A percentile compares a stretch with the other conserved stretches of the same genome.
These are phyloP conservation scores for Rhodamnia rubescens DNA, from an alignment of 345 rosid genomes.

Conservation along the genomic window DNA sequence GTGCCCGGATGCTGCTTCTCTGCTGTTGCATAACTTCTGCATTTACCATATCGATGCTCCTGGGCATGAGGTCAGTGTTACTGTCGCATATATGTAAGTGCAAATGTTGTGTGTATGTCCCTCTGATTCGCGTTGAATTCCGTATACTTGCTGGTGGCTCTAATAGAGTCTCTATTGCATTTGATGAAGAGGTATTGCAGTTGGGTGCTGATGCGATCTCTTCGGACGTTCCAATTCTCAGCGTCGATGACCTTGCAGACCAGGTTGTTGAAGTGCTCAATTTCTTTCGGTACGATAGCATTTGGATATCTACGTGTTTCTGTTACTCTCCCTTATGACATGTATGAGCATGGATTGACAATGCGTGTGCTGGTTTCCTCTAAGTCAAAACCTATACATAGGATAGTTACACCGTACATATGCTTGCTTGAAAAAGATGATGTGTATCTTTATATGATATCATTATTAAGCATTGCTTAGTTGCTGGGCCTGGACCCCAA, in stretches of 20 bases:
- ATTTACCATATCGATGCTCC: constrained; percentile 61
- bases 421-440: not conserved
- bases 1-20: constrained; percentile 44
- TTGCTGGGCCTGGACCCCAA: not conserved
- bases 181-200: constrained; percentile 43
- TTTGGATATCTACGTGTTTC: not conserved
- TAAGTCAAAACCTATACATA: not conserved
- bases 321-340: not conserved
- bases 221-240: constrained; percentile 36
- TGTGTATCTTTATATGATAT: not conserved
- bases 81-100: not conserved
- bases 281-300: constrained; percentile 27
- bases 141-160: not conserved
- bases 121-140: not conserved
- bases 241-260: constrained; percentile 47
- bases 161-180: not conserved
- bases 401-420: not conserved
- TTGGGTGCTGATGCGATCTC: constrained; percentile 50
- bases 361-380: not conserved
- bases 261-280: constrained; percentile 57
- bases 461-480: not conserved
- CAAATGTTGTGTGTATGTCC: not conserved
- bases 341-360: not conserved
- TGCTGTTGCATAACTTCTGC: constrained; percentile 54
- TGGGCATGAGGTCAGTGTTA: constrained; percentile 49